A percentile compares a stretch with the other conserved stretches of the same genome.
phyloP scores from a whole-genome alignment of 2,329 filamentous ascomycete species.

The Akanthomyces dipterigenus region DNA sequence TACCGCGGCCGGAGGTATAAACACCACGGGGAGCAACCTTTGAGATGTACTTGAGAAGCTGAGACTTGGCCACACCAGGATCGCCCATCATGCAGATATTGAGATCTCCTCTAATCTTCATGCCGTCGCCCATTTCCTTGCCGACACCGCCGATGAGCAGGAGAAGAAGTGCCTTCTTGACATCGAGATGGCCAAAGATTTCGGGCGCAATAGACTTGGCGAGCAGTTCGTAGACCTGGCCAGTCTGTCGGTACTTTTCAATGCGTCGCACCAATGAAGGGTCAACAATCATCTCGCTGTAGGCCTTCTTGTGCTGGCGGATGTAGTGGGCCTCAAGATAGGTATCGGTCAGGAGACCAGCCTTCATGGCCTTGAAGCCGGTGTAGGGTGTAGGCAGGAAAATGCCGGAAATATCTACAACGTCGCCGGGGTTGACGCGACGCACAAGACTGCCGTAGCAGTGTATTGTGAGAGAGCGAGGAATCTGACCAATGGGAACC shows the following conservation, averaged over 20 bases:
- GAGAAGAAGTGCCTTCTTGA: constrained; percentile 95
- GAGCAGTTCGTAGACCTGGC: constrained; percentile 91
- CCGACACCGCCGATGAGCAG: constrained; percentile 92
- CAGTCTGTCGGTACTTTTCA: constrained; percentile 74
- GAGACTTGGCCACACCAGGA: constrained; percentile 98
- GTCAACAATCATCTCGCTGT: constrained; percentile 85
- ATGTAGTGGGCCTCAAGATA: constrained; percentile 94
- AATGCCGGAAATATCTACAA: constrained; percentile 89
- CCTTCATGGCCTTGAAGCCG: constrained; percentile 95
- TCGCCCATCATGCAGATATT: constrained; percentile 99
- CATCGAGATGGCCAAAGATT: constrained; percentile 92
- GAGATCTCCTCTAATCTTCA: constrained; percentile 98
- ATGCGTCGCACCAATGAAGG: constrained; percentile 74
- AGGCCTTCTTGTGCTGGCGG: constrained; percentile 95
- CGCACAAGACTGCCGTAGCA: constrained; percentile 83
- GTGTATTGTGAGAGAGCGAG: constrained; percentile 79
- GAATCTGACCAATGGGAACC: constrained; percentile 95
- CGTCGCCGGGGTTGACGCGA: constrained; percentile 85
- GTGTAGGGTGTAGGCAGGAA: constrained; percentile 97
- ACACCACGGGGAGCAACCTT: constrained; percentile 93
- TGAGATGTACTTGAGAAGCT: constrained; percentile 95
- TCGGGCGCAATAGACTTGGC: constrained; percentile 95
- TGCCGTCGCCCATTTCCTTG: constrained; percentile 95
- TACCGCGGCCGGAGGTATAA: constrained; percentile 75
- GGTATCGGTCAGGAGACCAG: constrained; percentile 92